phyloP scores from a whole-genome alignment of 2,329 filamentous ascomycete genomes.

The Calonectria hawksworthii region DNA sequence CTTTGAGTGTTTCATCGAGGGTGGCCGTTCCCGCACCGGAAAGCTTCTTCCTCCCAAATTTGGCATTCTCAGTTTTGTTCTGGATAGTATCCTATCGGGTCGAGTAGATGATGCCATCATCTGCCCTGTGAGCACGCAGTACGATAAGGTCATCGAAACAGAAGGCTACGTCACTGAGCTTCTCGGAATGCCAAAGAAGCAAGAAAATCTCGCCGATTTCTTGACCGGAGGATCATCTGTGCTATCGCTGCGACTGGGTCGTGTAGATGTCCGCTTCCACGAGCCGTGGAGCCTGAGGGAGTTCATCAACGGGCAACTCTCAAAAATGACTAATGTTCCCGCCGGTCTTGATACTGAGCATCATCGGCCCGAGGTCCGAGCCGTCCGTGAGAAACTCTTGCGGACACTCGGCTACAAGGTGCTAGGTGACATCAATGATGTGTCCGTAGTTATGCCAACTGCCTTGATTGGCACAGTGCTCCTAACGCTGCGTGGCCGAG shows the following conservation, averaged over 20 bases:
- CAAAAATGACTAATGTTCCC: slow-evolving; percentile 60
- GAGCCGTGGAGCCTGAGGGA: slow-evolving; percentile 92
- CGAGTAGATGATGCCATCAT: slow-evolving; percentile 92
- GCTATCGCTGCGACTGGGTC: slow-evolving; percentile 87
- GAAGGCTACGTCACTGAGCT: slow-evolving; percentile 97
- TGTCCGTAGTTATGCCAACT: slow-evolving; percentile 98
- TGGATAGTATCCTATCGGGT: slow-evolving; percentile 91
- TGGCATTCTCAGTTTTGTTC: slow-evolving; percentile 90
- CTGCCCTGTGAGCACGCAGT: slow-evolving; percentile 96
- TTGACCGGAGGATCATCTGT: slow-evolving; percentile 88
- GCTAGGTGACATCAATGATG: slow-evolving; percentile 92
- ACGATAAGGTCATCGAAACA: slow-evolving; percentile 99
- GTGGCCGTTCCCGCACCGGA: slow-evolving; percentile 90
- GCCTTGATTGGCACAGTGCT: slow-evolving; percentile 95
- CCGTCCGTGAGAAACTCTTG: slow-evolving; percentile 79
- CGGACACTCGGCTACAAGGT: slow-evolving; percentile 93
- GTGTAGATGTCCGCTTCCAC: slow-evolving; percentile 96
- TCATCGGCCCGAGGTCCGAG: slow-evolving; percentile 62
- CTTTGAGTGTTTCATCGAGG: slow-evolving; percentile 98
- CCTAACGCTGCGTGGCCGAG: slow-evolving; percentile 89
- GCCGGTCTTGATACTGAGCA: slow-evolving; percentile 61
- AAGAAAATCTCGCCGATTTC: slow-evolving; percentile 93
- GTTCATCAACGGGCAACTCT: slow-evolving; percentile 85
- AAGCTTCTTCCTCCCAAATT: slow-evolving; percentile 96
- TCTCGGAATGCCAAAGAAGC: slow-evolving; percentile 93